Base-by-base conservation (phyloP, 2,329 filamentous ascomycete species). In the Botryotinia calthae region DNA sequence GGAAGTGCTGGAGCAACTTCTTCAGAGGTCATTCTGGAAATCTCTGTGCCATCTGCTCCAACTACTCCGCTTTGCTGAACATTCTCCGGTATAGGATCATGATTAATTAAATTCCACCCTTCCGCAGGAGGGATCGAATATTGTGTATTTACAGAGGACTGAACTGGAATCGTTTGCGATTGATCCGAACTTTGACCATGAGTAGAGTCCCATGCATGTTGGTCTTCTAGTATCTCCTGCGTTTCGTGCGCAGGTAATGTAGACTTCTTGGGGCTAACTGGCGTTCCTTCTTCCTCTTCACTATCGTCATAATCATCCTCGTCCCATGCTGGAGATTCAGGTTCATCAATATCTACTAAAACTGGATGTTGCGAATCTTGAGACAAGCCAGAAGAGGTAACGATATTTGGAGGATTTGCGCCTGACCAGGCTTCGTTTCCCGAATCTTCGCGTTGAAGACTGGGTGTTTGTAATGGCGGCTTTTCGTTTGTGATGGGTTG, bases 311-410 rank as follows among this genome's bases (percentile, higher is more conserved):
- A 70, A 61, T 77, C 78, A 74, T 80, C 79, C 46, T 80, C 80
- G 59, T 81, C 77, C 79, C 79, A 80, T 54, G 77, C 79, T n/a
- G 77, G 79, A 1, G 79, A 79, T 74, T 80, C 79, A 16, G 76
- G 75, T 58, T 77, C 76, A n/a, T 79, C 78, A 37, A 78, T 48
- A 73, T 80, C 74, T n/a, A 80, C 65, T 58, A 79, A 70, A n/a
- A 76, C 73, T 37, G 76, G 70, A n/a, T 75, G 76, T 37, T 74
- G 75, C n/a, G 63, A 72, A 22, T 64, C 12, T 28, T 67, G 51
- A 37, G 70, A 48, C 18, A 48, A 28, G 16, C 58, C 34, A 2
- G 56, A 31, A 46, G 65, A 46, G 4, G 46, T 63, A 63, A 22
- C 42, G 20, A 22, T 28, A 8, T 58, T 22, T 58, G 22, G 20